These are phyloP conservation scores for Sugiyamaella japonica DNA, from an alignment of 1,139 yeast genomes.

Conservation along the genomic window DNA sequence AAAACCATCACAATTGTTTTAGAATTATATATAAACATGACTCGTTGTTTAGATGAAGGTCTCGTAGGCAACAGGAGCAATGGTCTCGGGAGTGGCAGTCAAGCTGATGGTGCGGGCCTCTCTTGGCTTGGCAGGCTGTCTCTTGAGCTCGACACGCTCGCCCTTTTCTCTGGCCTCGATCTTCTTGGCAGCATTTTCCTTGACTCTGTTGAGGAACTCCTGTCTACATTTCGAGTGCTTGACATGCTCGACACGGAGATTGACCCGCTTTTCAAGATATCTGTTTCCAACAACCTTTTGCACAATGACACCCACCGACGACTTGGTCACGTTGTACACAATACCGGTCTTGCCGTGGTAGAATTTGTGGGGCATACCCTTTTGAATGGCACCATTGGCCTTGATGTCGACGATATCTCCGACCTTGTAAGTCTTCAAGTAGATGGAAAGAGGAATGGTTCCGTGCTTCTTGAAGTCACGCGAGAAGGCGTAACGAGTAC, in stretches of 20 bases:
- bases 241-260: slow-evolving; percentile 97
- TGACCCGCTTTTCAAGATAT: slow-evolving; percentile 97
- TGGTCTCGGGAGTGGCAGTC: slow-evolving; percentile 86
- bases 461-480: slow-evolving; percentile 99
- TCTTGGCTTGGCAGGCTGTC: slow-evolving; percentile 99
- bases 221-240: slow-evolving; percentile 99
- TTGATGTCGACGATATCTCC: slow-evolving; percentile 99
- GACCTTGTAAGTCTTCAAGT: slow-evolving; percentile 96
- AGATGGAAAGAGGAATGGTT: slow-evolving; percentile 88
- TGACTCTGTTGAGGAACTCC: slow-evolving; percentile 98
- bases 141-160: slow-evolving; percentile 86
- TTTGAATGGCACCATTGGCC: slow-evolving; percentile 98
- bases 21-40: too few relatives aligned
- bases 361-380: slow-evolving; percentile 99
- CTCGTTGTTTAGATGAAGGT: slow-evolving; percentile 75
- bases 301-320: slow-evolving; percentile 96
- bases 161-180: slow-evolving; percentile 95
- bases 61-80: slow-evolving; percentile 99
- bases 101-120: slow-evolving; percentile 76
- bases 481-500: slow-evolving; percentile 99
- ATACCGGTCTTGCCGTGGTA: slow-evolving; percentile 99
- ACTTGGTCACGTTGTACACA: slow-evolving; percentile 96
- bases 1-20: too few relatives aligned
- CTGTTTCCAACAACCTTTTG: slow-evolving; percentile 99
- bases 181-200: slow-evolving; percentile 91